Base-by-base conservation (phyloP, 495 filamentous ascomycete genomes). In the Physcia stellaris region DNA sequence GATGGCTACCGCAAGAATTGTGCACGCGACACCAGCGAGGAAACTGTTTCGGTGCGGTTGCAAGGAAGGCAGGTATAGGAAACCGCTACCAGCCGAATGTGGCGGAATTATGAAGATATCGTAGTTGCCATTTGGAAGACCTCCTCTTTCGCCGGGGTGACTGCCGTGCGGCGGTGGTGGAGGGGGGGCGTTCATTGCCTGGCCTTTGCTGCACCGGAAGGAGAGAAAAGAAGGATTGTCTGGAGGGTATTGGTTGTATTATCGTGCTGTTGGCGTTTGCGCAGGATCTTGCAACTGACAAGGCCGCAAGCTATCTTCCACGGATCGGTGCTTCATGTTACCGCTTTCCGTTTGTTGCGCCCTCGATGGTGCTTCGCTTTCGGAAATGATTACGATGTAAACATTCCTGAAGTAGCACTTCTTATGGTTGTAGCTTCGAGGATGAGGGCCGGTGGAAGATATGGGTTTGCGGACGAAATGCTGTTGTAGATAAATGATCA, bases 21-120 rank as follows among this genome's bases (percentile, higher is more conserved):
- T 85, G 42, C 69, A 75, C 24, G 72, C 76, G 31, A 83, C 80
- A 13, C 90, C 90, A 4, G 85, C 85, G 22, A 83, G 64, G 59
- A 95, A 98, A 57, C 84, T 92, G 60, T 95, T 95, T 46, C 77
- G 66, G 49, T 93, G 75, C 19, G 83, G 77, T 51, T 80, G 70
- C 21, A 98, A 56, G 0, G 84, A 94, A 0, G 90, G 90, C 17
- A 98, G 74, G 58, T 98, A 98, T 7, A 98, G 63, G 55, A 98
- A 94, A 9, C 90, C 90, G 0, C 75, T 71, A 42, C 90, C 90
- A 10, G 87, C 71, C 6, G 86, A 86, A 52, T 95, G 84, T n/a
- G 83, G 83, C 2, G 90, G 88, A 41, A 98, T 86, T 48, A 98
- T 79, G 62, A 95, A 95, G 60, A 95, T 92, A 60, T 96, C 88